Conservation (phyloP, 2,329 filamentous ascomycete species). For the Trichoderma sp. region DNA sequence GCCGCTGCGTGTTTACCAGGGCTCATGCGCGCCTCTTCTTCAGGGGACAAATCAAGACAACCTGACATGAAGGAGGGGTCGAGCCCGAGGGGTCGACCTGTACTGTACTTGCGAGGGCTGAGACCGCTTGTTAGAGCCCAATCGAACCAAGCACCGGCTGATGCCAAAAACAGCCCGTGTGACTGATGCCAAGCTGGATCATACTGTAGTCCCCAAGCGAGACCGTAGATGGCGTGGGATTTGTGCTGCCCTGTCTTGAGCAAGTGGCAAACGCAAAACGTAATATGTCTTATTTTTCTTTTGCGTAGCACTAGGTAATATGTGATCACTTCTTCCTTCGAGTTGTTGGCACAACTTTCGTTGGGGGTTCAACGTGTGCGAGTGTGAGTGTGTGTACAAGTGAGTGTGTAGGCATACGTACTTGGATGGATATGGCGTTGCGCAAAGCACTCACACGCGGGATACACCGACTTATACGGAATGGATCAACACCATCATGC, state of each 20-base stretch:
- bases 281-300: neutral
- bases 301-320: neutral
- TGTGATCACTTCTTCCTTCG: neutral
- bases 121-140: neutral
- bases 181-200: constrained; percentile 17
- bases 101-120: neutral
- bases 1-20: neutral
- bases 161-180: constrained; percentile 18
- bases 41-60: neutral
- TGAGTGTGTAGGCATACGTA: neutral
- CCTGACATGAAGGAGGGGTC: neutral
- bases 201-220: constrained; percentile 2
- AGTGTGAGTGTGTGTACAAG: neutral
- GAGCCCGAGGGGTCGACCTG: neutral
- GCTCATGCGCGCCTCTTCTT: neutral
- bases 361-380: neutral
- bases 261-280: constrained; percentile 13
- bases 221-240: constrained; percentile 6
- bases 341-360: neutral
- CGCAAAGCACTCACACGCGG: neutral
- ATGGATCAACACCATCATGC: neutral
- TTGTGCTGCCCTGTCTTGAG: neutral
- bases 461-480: neutral
- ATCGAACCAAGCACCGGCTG: constrained; percentile 23
- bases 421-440: neutral